Conservation (phyloP, 2,329 filamentous ascomycete genomes). For the Exserohilum turcica region DNA sequence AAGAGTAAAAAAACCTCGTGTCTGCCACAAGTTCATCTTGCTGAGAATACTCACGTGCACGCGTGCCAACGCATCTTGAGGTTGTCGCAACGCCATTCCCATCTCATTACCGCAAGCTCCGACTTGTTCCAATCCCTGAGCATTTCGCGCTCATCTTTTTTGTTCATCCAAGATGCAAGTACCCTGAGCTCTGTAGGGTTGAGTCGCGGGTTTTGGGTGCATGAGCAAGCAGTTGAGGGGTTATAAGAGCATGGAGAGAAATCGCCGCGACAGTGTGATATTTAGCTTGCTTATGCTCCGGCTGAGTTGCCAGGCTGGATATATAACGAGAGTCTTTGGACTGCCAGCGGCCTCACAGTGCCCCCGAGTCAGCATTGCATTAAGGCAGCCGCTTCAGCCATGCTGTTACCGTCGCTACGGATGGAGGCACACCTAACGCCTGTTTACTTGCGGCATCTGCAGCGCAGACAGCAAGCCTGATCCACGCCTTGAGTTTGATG, state of each 20-base stretch:
- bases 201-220: background rate
- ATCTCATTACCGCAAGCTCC: background rate
- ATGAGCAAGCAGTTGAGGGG: background rate
- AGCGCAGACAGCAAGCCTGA: background rate
- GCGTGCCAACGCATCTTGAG: background rate
- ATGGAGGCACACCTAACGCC: constrained; percentile 32
- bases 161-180: background rate
- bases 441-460: background rate
- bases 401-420: constrained; percentile 14
- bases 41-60: background rate
- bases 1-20: background rate
- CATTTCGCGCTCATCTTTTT: background rate
- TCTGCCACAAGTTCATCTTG: background rate
- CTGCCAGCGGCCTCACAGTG: constrained; percentile 9
- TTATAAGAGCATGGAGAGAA: background rate
- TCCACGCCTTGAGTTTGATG: background rate
- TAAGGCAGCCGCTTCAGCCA: constrained; percentile 31
- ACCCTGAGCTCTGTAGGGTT: background rate
- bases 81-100: background rate
- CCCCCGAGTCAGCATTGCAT: constrained; percentile 14
- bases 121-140: background rate
- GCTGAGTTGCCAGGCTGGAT: constrained; percentile 4
- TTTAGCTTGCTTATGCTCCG: background rate
- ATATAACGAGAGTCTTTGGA: constrained; percentile 16
- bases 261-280: background rate